Conservation (phyloP, 2,329 filamentous ascomycete species). For the Exophiala spinifera region DNA sequence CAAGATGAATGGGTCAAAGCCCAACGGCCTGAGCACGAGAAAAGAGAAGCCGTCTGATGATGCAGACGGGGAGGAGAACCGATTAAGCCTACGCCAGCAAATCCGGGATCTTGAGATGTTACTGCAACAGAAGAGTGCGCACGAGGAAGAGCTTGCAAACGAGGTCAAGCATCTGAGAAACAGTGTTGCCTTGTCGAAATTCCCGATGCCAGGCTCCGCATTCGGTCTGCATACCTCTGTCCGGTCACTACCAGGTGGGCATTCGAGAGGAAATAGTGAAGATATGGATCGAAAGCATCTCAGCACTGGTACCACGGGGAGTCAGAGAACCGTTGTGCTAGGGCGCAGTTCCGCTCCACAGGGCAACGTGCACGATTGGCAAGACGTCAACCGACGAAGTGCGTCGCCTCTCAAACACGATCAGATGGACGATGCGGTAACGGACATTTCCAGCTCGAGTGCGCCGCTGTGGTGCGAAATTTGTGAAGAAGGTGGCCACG, state of each 20-base stretch:
- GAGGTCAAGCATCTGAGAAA: slow-evolving; percentile 68
- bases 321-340: slow-evolving; percentile 25
- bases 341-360: background rate
- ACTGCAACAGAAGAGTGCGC: slow-evolving; percentile 66
- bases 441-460: slow-evolving; percentile 64
- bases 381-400: slow-evolving; percentile 4
- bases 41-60: slow-evolving; percentile 27
- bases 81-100: slow-evolving; percentile 70
- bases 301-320: slow-evolving; percentile 21
- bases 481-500: slow-evolving; percentile 86
- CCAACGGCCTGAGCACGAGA: slow-evolving; percentile 23
- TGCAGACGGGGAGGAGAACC: slow-evolving; percentile 56
- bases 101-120: slow-evolving; percentile 72
- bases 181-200: slow-evolving; percentile 24
- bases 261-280: slow-evolving; percentile 37
- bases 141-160: slow-evolving; percentile 82
- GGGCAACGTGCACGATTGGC: slow-evolving; percentile 7
- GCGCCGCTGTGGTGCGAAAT: slow-evolving; percentile 80
- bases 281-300: slow-evolving; percentile 25
- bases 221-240: slow-evolving; percentile 24
- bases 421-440: slow-evolving; percentile 47
- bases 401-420: slow-evolving; percentile 10
- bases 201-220: slow-evolving; percentile 24
- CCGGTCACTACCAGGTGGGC: slow-evolving; percentile 31
- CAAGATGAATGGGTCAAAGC: slow-evolving; percentile 28